Base-by-base conservation (phyloP, 108 stramenopile species). In the Nitzschia putrida region DNA sequence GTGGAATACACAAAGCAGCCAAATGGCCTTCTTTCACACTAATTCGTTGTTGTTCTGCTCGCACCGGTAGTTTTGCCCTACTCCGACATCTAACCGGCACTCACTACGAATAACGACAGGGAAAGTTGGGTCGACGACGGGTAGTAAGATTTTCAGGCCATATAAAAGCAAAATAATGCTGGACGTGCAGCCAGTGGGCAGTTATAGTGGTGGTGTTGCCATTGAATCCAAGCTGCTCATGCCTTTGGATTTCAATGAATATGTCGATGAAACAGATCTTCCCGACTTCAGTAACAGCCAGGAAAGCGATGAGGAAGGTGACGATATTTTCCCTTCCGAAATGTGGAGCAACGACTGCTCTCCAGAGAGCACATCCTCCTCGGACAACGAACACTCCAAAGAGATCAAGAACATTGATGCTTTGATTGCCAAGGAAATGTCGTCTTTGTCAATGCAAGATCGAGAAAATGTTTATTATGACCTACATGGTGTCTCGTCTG, bases 351-450 rank as follows among this genome's bases (percentile, higher is more conserved):
- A 16, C 47, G 18, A 18, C 6, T 18, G 47, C 14, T 4, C 47
- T 18, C 47, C 47, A 3, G 34, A 39, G 54, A 11, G 3, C 54
- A 11, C 23, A 37, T 13, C 66, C 66, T 20, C 29, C 1, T 1
- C 29, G 1, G 29, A 34, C 29, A 34, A 34, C 29, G 29, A 1
- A 3, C 29, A 34, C 29, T 34, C 29, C 3, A 4, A 34, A 34
- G 49, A 50, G 3, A 5, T 50, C 49, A 22, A 55, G 13, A 13
- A 55, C 8, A 25, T 55, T 6, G 63, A 64, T 5, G 18, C 63
- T 2, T 23, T 64, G 24, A 49, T 64, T 21, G 66, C 66, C 38
- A 53, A 67, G 7, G 22, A 67, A 55, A 67, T 67, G 66, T 39
- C 53, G 0, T 14, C 16, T 12, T 11, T 67, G 53, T 54, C 66